Base-by-base conservation (phyloP, 2,329 filamentous ascomycete genomes). In the Penicillium sp. region DNA sequence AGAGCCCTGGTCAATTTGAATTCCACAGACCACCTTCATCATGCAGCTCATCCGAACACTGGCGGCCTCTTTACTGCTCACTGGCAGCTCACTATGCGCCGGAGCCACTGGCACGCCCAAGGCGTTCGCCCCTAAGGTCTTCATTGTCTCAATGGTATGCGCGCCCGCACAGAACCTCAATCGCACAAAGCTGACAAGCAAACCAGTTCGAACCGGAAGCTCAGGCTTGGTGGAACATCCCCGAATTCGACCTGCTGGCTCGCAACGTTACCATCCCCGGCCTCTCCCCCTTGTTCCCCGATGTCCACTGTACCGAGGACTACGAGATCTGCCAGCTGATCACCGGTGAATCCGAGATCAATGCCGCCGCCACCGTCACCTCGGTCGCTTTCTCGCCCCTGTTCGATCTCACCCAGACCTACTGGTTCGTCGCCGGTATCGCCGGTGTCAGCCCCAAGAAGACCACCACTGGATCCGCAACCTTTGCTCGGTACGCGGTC, bases 391-490 rank as follows among this genome's bases (percentile, higher is more conserved):
- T 86, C 13, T 88, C 84, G 0, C 68, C 76, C 1, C 66, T 75
- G 10, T 90, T 92, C 69, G 80, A 91, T 71, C 78, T 92, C 11
- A 79, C 74, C 1, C 71, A 77, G 45, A 88, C 88, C 1, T 92
- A 92, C 73, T 90, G 90, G 71, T 71, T 92, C 53, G 71, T 89
- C 29, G 84, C 81, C 1, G 89, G 88, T 2, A 91, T 92, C 57
- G 88, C 85, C 1, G 88, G 89, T n/a, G 79, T 90, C 41, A 90
- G 84, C 68, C 89, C 88, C 0, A 82, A 86, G 56, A 73, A 83
- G 24, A 84, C 81, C 21, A 90, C 88, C 0, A 77, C 88, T 4
- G 84, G 82, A 42, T 81, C 82, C 39, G 87, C 89, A 0, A 86
- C 86, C 1, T 83, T 92, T 50, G 82, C 85, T 36, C 81, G 83